Conservation (phyloP, 2,329 filamentous ascomycete species). For the Botrytis porri region DNA sequence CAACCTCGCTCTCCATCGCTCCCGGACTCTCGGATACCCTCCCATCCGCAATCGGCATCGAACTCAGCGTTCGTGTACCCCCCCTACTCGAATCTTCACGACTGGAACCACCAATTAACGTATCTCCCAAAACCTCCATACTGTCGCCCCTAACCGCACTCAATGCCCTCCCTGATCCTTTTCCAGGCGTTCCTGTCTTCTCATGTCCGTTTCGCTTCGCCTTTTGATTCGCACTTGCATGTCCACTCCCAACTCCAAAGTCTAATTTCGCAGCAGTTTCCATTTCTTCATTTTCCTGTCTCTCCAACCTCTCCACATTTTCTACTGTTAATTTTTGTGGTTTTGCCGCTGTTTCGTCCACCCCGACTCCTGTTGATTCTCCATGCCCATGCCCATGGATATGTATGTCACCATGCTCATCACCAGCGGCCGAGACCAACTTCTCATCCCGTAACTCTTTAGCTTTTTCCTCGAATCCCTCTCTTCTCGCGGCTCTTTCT, state of each 20-base stretch:
- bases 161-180: neutral
- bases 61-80: neutral
- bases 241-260: neutral
- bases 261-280: neutral
- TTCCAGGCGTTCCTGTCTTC: neutral
- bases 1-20: neutral
- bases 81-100: neutral
- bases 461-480: conserved; percentile 53
- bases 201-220: neutral
- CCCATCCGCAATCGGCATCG: neutral
- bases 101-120: neutral
- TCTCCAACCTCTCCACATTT: conserved; percentile 50
- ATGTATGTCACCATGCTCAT: neutral
- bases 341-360: neutral
- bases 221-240: neutral
- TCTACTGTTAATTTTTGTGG: conserved; percentile 52
- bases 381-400: neutral
- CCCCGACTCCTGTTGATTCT: neutral
- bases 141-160: neutral
- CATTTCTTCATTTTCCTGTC: conserved; percentile 24
- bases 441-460: conserved; percentile 53
- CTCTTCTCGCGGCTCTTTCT: conserved; percentile 46
- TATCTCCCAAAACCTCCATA: neutral
- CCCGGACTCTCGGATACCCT: neutral
- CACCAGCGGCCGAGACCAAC: conserved; percentile 41